Evolutionary conservation across 2,329 filamentous ascomycete species (phyloP), one percentile per base, ranked within the genome.

Genomic region (Venturia asperata): DNA sequence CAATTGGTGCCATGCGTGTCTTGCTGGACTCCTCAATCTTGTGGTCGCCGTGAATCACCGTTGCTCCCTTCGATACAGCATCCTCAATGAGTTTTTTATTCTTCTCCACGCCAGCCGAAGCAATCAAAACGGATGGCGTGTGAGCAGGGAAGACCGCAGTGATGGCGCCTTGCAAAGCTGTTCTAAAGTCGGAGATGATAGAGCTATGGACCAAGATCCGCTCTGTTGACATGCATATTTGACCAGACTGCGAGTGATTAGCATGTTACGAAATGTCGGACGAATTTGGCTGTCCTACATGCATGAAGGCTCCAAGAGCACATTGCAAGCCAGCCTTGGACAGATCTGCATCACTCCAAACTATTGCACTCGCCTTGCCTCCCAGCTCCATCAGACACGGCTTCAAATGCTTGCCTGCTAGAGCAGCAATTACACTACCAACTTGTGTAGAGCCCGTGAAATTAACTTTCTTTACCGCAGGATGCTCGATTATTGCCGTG

Each of bases 341-440:
- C 7, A 80, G 69, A 67, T 79, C 74, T 15, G 70, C 71, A 68
- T 80, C 78, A 34, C 78, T 75, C 64, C 80, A 80, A 5, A 80
- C 72, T 5, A 80, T 70, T 1, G 75, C 74, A 0, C 78, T 78
- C 10, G 72, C 74, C 67, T 80, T 80, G n/a, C 78, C 78, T n/a
- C 78, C 78, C 1, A 79, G 72, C 66, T 79, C 78, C 17, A 79
- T 73, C 0, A 75, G 77, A 5, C 79, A 74, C 19, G 74, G 71
- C 70, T 79, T 79, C 7, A 80, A 69, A 63, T 79, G 78, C 0
- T 71, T 76, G 21, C 75, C 74, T 6, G 77, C 76, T 65, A 74
- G 73, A 58, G 74, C 71, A 64, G 76, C 73, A 62, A 80, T 76
- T 45, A 74, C 73, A 65, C 76, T 77, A 5, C 72, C 77, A 62